These are phyloP conservation scores for Phytophthora pinifolia DNA, from an alignment of 352 stramenopile genomes.

Conservation along the genomic window DNA sequence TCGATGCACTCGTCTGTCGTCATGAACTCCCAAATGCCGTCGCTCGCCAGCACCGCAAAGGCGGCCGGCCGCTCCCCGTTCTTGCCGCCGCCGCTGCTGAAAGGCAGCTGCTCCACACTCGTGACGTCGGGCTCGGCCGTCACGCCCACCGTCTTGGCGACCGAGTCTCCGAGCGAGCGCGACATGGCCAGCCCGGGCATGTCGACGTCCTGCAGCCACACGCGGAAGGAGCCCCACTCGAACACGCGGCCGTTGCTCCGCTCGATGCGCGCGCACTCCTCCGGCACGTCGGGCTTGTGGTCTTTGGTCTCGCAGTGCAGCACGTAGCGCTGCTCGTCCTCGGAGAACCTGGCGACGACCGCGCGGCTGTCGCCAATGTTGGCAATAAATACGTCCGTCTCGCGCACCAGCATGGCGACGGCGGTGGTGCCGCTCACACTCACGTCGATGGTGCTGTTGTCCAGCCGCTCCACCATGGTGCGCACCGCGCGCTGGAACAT, in stretches of 20 bases:
- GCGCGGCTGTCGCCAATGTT: slow-evolving; percentile 78
- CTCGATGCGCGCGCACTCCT: slow-evolving; percentile 72
- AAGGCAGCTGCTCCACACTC: slow-evolving; percentile 40
- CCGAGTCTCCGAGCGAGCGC: slow-evolving; percentile 73
- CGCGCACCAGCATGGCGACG: slow-evolving; percentile 57
- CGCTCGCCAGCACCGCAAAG: slow-evolving; percentile 76
- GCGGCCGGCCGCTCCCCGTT: slow-evolving; percentile 24
- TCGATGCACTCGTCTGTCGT: slow-evolving; percentile 66
- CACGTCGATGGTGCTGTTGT: slow-evolving; percentile 58
- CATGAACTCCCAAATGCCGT: slow-evolving; percentile 89
- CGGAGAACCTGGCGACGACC: slow-evolving; percentile 47
- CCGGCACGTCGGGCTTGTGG: slow-evolving; percentile 75
- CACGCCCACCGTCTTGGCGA: slow-evolving; percentile 81
- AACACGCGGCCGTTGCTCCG: slow-evolving; percentile 76
- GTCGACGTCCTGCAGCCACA: slow-evolving; percentile 86
- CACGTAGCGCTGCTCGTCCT: slow-evolving; percentile 39
- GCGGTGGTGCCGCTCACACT: slow-evolving; percentile 80
- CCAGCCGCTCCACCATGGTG: slow-evolving; percentile 42
- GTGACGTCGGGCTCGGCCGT: slow-evolving; percentile 66
- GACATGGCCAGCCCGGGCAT: slow-evolving; percentile 88
- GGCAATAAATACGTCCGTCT: slow-evolving; percentile 65
- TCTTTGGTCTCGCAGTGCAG: slow-evolving; percentile 69
- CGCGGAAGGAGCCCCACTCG: slow-evolving; percentile 72
- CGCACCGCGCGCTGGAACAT: slow-evolving; percentile 54
- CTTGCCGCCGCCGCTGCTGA: slow-evolving; percentile 20